Conservation (phyloP, 1,139 yeast genomes). For the Hyphopichia burtonii region DNA sequence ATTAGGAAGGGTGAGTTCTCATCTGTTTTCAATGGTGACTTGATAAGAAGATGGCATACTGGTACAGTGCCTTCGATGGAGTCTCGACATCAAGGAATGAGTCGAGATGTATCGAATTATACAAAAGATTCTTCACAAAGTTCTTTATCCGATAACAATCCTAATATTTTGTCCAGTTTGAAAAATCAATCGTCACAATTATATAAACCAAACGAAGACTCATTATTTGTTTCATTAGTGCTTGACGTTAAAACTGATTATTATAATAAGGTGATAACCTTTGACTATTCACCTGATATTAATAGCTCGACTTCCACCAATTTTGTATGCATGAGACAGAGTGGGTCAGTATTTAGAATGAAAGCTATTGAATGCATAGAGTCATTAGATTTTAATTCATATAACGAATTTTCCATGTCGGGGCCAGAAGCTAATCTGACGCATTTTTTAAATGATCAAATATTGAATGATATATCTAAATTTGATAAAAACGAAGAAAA, state of each 20-base stretch:
- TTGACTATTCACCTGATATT: conserved; percentile 72
- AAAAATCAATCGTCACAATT: conserved; percentile 36
- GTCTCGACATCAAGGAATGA: conserved; percentile 1
- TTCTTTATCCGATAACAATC: neutral
- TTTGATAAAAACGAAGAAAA: conserved; percentile 13
- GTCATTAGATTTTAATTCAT: conserved; percentile 63
- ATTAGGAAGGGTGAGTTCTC: conserved; percentile 72
- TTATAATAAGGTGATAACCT: conserved; percentile 78
- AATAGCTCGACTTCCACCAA: conserved; percentile 46
- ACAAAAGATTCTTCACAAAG: neutral
- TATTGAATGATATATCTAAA: conserved; percentile 15
- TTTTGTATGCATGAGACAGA: conserved; percentile 83
- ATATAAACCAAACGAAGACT: conserved; percentile 44
- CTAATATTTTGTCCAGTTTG: conserved; percentile 24
- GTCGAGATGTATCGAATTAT: neutral
- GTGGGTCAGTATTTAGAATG: conserved; percentile 85
- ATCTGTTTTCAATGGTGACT: conserved; percentile 69
- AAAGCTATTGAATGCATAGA: conserved; percentile 68
- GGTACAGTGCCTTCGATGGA: conserved; percentile 54
- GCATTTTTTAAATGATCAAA: conserved; percentile 28
- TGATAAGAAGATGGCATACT: conserved; percentile 79
- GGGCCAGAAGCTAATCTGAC: conserved; percentile 62
- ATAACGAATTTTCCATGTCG: conserved; percentile 65
- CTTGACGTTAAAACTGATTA: conserved; percentile 68
- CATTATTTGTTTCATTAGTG: conserved; percentile 74